Conservation (phyloP, 1,139 yeast genomes). For the Candida freyschussii region DNA sequence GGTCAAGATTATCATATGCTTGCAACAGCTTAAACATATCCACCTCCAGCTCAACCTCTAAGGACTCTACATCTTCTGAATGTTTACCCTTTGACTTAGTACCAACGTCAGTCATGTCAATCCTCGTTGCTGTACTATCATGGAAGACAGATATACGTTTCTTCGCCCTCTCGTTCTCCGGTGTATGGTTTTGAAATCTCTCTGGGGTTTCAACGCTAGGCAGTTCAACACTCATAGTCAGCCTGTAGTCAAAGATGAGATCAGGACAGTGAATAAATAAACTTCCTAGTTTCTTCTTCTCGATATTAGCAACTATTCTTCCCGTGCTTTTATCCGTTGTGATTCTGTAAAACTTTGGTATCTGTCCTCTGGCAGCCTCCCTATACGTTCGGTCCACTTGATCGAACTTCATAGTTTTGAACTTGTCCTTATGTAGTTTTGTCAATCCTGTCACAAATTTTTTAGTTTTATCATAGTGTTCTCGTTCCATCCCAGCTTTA, state of each 20-base stretch:
- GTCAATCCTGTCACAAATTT: conserved; percentile 53
- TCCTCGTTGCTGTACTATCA: conserved; percentile 61
- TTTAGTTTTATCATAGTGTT: conserved; percentile 57
- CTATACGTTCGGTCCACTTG: conserved; percentile 37
- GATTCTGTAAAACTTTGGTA: conserved; percentile 58
- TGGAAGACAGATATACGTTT: conserved; percentile 62
- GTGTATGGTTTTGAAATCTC: conserved; percentile 43
- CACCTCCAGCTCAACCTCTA: conserved; percentile 71
- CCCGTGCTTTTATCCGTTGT: conserved; percentile 66
- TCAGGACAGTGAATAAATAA: conserved; percentile 72
- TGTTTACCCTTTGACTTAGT: conserved; percentile 44
- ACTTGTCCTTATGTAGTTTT: conserved; percentile 38
- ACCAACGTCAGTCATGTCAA: conserved; percentile 64
- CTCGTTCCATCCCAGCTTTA: conserved; percentile 66
- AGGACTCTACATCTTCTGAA: conserved; percentile 35
- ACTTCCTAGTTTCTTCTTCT: conserved; percentile 68
- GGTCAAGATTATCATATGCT: conserved; percentile 50
- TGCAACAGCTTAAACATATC: conserved; percentile 58
- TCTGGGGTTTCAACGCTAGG: conserved; percentile 60
- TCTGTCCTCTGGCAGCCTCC: conserved; percentile 39
- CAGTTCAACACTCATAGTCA: conserved; percentile 71
- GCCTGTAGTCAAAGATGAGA: conserved; percentile 68
- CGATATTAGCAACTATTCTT: conserved; percentile 60
- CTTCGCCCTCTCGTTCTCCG: conserved; percentile 54
- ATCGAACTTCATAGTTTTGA: conserved; percentile 34